Conservation (phyloP, 208 protist species). For the Acanthamoeba healyi region DNA sequence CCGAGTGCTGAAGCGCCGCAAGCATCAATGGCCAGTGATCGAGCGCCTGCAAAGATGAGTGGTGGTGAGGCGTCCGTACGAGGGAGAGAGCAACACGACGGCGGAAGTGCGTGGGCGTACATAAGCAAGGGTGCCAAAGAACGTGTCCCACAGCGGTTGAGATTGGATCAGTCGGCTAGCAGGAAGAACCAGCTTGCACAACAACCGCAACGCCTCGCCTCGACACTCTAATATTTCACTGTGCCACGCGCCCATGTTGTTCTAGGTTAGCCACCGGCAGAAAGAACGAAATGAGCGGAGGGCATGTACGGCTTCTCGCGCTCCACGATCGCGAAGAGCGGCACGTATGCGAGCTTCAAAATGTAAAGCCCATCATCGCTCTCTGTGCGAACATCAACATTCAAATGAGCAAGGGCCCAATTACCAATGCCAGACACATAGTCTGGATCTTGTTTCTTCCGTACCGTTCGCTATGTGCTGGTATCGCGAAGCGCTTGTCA, state of each 20-base stretch:
- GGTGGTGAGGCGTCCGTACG: not conserved
- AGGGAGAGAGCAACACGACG: too few relatives aligned
- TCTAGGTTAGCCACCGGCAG: not conserved
- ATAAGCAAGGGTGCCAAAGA: not conserved
- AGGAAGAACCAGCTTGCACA: not conserved
- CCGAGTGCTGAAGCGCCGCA: not conserved
- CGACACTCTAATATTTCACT: not conserved
- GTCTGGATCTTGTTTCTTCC: not conserved
- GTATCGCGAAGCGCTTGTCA: not conserved
- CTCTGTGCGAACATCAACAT: too few relatives aligned
- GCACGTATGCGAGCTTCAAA: not conserved
- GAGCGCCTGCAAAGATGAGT: not conserved
- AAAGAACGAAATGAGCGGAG: not conserved
- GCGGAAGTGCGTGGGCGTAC: not conserved
- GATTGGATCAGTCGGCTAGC: not conserved
- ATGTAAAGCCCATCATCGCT: not conserved
- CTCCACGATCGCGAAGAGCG: not conserved
- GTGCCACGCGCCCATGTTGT: too few relatives aligned
- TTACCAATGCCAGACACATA: too few relatives aligned
- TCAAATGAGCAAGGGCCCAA: too few relatives aligned
- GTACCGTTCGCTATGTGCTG: not conserved
- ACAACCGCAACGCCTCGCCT: not conserved
- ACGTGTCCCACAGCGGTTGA: not conserved
- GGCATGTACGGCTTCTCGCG: not conserved
- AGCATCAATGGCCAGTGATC: not conserved